Percentiles rank a stretch among this genome's conserved stretches.
phyloP scores from a whole-genome alignment of 2,329 filamentous ascomycete species.

The Xylaria multiplex region DNA sequence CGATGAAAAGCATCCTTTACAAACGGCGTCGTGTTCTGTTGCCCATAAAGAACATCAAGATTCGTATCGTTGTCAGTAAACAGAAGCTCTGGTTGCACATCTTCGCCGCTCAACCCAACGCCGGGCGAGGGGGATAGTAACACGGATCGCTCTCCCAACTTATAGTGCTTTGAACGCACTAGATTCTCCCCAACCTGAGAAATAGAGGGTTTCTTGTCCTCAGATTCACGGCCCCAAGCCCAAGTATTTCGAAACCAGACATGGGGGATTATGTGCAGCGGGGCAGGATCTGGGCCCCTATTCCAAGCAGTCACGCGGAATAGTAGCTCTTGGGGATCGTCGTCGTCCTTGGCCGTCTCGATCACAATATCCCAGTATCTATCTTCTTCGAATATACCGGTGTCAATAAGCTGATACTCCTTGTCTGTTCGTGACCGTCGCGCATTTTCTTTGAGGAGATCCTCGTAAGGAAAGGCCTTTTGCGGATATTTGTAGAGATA shows the following conservation, averaged over 20 bases:
- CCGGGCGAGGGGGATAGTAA: constrained; percentile 91
- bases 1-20: constrained; percentile 97
- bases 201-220: constrained; percentile 83
- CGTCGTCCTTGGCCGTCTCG: constrained; percentile 92
- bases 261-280: constrained; percentile 92
- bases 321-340: constrained; percentile 88
- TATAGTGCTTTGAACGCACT: constrained; percentile 80
- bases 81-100: constrained; percentile 84
- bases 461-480: constrained; percentile 88
- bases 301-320: constrained; percentile 98
- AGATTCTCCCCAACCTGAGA: constrained; percentile 71
- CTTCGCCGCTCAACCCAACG: constrained; percentile 78
- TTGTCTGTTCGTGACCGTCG: constrained; percentile 77
- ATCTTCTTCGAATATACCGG: constrained; percentile 86
- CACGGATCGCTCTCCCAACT: constrained; percentile 83
- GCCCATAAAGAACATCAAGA: constrained; percentile 77
- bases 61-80: constrained; percentile 99
- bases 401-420: constrained; percentile 93
- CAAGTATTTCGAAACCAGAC: constrained; percentile 98
- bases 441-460: constrained; percentile 85
- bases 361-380: constrained; percentile 98
- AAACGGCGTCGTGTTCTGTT: constrained; percentile 81
- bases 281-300: constrained; percentile 87
- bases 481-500: constrained; percentile 98
- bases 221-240: constrained; percentile 86